phyloP scores from a whole-genome alignment of 345 rosid genomes.

The Eucalyptus shirleyi region DNA sequence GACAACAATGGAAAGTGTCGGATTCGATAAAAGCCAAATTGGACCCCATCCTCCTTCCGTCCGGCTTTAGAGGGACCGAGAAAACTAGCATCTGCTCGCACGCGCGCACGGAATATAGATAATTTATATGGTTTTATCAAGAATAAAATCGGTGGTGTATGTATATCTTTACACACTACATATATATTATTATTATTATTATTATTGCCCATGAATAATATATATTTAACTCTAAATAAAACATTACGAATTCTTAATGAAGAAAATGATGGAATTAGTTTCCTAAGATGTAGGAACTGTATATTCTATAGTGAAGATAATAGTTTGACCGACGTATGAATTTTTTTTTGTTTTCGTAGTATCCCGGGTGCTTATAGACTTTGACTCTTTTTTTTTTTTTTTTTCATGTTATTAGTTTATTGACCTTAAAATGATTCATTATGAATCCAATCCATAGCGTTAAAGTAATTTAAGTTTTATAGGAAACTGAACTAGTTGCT shows the following conservation, averaged over 20 bases:
- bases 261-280: not conserved
- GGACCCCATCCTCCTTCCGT: not conserved
- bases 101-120: not conserved
- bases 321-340: not conserved
- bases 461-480: not conserved
- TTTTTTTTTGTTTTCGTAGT: not conserved
- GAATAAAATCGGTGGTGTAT: not conserved
- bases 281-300: not conserved
- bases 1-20: not conserved
- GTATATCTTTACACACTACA: no score
- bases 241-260: not conserved
- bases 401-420: not conserved
- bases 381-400: not conserved
- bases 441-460: not conserved
- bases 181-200: no score
- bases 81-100: not conserved
- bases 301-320: not conserved
- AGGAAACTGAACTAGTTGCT: not conserved
- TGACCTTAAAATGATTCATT: not conserved
- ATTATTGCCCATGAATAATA: not conserved
- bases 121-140: not conserved
- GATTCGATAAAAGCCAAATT: not conserved
- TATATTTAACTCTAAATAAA: not conserved
- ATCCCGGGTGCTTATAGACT: not conserved
- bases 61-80: not conserved